Conservation (phyloP, 1,139 yeast genomes). For the Suhomyces wounanorum region DNA sequence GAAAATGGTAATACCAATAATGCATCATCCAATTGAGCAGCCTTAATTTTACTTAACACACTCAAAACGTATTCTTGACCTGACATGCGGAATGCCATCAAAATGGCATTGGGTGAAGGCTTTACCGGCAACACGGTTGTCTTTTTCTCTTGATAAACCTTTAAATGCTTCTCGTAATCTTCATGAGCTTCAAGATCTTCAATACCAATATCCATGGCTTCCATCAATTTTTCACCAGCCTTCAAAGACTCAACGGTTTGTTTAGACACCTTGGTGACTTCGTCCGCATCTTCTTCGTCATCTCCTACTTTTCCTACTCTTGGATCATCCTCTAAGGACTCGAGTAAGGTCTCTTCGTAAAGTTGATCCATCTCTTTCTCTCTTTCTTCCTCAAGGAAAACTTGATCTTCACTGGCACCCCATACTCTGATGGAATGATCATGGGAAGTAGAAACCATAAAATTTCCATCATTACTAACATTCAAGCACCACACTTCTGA, state of each 20-base stretch:
- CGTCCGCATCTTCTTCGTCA: conserved; percentile 52
- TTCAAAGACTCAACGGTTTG: conserved; percentile 91
- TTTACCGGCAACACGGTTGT: conserved; percentile 50
- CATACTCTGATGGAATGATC: conserved; percentile 91
- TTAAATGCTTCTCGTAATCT: conserved; percentile 41
- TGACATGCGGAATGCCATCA: conserved; percentile 65
- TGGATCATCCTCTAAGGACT: conserved; percentile 66
- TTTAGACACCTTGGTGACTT: conserved; percentile 66
- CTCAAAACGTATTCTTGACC: conserved; percentile 83
- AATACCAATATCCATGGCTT: conserved; percentile 83
- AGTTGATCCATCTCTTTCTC: conserved; percentile 94
- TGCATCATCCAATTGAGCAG: conserved; percentile 91
- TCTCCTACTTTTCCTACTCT: conserved; percentile 33
- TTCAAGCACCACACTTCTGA: conserved; percentile 93
- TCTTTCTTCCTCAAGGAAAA: conserved; percentile 91
- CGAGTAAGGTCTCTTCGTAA: conserved; percentile 75
- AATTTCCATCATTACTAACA: conserved; percentile 68
- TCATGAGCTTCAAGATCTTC: conserved; percentile 66
- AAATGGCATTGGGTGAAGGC: conserved; percentile 69
- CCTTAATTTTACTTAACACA: conserved; percentile 65
- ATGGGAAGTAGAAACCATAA: conserved; percentile 85
- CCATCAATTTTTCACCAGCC: conserved; percentile 92
- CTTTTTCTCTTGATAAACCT: conserved; percentile 40
- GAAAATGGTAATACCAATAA: conserved; percentile 88
- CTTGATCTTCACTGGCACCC: conserved; percentile 91